A percentile compares a stretch with the other conserved stretches of the same genome.
phyloP scores from a whole-genome alignment of 2,329 filamentous ascomycete genomes.

The Stylonectria norvegica region DNA sequence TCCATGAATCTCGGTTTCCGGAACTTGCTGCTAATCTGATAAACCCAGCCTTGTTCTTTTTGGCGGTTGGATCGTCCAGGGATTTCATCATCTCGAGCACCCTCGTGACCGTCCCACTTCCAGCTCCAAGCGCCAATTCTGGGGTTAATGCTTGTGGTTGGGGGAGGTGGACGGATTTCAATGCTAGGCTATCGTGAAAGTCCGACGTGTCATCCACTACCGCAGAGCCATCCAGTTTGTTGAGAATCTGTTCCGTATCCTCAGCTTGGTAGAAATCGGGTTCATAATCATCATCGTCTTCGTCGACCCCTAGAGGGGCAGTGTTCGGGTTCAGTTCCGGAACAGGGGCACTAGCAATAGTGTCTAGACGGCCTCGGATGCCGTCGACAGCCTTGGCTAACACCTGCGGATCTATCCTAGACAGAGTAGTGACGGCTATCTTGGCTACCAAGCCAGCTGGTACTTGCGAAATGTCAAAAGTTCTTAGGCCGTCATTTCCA shows the following conservation, averaged over 20 bases:
- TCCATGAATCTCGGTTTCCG: slow-evolving; percentile 85
- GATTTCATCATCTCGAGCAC: slow-evolving; percentile 75
- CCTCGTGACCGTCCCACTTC: slow-evolving; percentile 69
- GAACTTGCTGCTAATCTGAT: slow-evolving; percentile 79
- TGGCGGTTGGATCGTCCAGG: slow-evolving; percentile 62
- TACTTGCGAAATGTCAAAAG: slow-evolving; percentile 79
- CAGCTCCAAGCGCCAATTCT: slow-evolving; percentile 69
- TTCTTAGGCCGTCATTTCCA: slow-evolving; percentile 64
- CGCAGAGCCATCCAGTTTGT: slow-evolving; percentile 71
- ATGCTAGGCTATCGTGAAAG: slow-evolving; percentile 48
- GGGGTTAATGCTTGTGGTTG: slow-evolving; percentile 70
- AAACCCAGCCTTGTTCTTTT: slow-evolving; percentile 69
- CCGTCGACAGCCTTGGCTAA: slow-evolving; percentile 71
- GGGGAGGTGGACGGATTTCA: slow-evolving; percentile 77
- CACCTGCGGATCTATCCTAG: slow-evolving; percentile 64
- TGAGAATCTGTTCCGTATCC: slow-evolving; percentile 71
- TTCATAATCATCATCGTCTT: slow-evolving; percentile 86
- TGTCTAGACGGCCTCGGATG: slow-evolving; percentile 48
- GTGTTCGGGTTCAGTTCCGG: slow-evolving; percentile 55
- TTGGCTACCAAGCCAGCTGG: slow-evolving; percentile 72
- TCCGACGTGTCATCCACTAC: slow-evolving; percentile 38
- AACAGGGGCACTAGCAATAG: slow-evolving; percentile 44
- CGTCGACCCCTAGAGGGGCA: slow-evolving; percentile 62
- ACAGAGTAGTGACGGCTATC: slow-evolving; percentile 77
- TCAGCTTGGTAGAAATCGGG: slow-evolving; percentile 78